Base-by-base conservation (phyloP, 306 rosid species). In the Rosa lucieae region DNA sequence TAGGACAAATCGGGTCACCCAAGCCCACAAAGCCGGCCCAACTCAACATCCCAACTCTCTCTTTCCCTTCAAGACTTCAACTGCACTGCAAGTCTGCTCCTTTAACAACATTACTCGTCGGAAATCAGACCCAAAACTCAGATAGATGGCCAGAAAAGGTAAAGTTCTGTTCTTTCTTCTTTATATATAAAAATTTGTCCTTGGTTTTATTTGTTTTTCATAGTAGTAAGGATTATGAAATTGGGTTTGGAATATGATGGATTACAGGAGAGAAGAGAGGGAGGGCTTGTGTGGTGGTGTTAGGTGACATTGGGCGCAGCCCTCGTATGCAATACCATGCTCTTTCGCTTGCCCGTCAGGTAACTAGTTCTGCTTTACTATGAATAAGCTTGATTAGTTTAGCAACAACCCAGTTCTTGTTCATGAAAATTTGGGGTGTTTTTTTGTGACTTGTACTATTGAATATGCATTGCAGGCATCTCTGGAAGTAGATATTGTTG, bases 311-410 rank as follows among this genome's bases (percentile, higher is more conserved):
- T 51, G 99, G 99, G 70, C 99, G 99, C 52, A 95, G 96, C 78
- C 99, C 99, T 81, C 88, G 99, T 80, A 95, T 95, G 99, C 98
- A 95, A 77, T 95, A 90, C 44, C 99, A 95, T 20, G 95, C 99
- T 80, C 94, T 95, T 80, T 95, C 99, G 48, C 92, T 93, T 39
- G 92, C 97, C 13, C 87, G 91, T 84, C 99, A 95, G 93, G 98
- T 93, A 49, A 71, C n/a, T 67, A 1, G 0, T 4, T 3, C 5
- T 52, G 0, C 5, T 21, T 58, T 10, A 15, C 37, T 39, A 20
- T 59, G 51, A 65, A 48, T 44, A 21, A 21, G 3, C 67, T 35
- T 17, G 29, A 49, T 61, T 23, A 9, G 63, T 74, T 40, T 40
- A 74, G 55, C 69, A 44, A 59, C 78, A 14, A 26, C 58, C 78